phyloP scores from a whole-genome alignment of 2,329 filamentous ascomycete genomes.

The Teratosphaeriaceae sp. region DNA sequence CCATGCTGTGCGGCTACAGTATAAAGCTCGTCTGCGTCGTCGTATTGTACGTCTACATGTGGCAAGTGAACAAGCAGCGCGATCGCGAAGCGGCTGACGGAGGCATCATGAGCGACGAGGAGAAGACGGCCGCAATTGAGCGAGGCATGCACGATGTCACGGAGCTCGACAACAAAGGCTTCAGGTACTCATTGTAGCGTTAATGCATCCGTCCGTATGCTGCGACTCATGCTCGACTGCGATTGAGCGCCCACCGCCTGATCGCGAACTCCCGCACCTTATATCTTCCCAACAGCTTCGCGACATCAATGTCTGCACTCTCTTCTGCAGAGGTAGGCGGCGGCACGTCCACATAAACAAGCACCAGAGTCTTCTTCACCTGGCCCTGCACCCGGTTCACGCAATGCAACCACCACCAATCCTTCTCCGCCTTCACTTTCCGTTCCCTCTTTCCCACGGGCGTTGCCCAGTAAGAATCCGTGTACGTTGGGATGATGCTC shows the following conservation, averaged over 20 bases:
- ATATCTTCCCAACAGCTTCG: constrained; percentile 60
- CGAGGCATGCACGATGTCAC: constrained; percentile 38
- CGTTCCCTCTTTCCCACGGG: constrained; percentile 33
- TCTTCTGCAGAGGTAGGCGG: constrained; percentile 48
- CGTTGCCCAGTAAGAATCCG: constrained; percentile 60
- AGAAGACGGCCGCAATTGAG: constrained; percentile 47
- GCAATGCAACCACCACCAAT: constrained; percentile 81
- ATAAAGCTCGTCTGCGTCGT: constrained; percentile 47
- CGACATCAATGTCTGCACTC: constrained; percentile 43
- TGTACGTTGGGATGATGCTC: constrained; percentile 77
- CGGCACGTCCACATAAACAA: constrained; percentile 89
- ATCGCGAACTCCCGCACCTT: constrained; percentile 74
- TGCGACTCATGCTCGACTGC: constrained; percentile 38
- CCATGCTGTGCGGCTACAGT: constrained; percentile 52
- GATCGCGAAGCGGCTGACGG: constrained; percentile 39
- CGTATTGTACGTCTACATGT: constrained; percentile 52
- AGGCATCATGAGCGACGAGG: constrained; percentile 30
- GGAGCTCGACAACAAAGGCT: constrained; percentile 36
- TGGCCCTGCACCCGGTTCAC: constrained; percentile 84
- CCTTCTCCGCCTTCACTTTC: constrained; percentile 41
- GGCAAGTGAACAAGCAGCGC: constrained; percentile 46
- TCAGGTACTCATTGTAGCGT: not conserved
- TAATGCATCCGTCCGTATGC: not conserved
- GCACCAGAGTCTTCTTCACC: constrained; percentile 80
- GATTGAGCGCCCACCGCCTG: constrained; percentile 77